Percentiles rank a stretch among this genome's conserved stretches.
These are phyloP conservation scores for Petasospora fabianii DNA, from an alignment of 1,139 yeast species.

Conservation along the genomic window DNA sequence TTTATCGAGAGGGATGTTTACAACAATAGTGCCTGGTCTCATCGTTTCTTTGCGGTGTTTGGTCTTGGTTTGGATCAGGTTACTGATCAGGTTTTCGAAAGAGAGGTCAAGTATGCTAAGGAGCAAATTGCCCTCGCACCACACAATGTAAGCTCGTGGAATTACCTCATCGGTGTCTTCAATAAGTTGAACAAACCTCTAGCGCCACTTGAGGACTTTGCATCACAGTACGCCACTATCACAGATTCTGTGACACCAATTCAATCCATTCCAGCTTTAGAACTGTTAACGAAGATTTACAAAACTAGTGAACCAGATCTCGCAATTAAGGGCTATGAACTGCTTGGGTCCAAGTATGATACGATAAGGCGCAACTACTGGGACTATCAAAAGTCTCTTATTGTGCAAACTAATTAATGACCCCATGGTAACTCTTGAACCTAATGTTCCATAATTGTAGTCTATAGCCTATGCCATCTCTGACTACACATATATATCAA, in stretches of 20 bases:
- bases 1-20: constrained; percentile 62
- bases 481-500: too few relatives aligned
- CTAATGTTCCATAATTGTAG: too few relatives aligned
- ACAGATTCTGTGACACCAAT: constrained; percentile 15
- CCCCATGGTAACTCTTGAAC: too few relatives aligned
- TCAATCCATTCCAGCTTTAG: constrained; percentile 60
- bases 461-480: too few relatives aligned
- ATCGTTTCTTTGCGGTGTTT: constrained; percentile 52
- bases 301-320: constrained; percentile 28
- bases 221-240: constrained; percentile 34
- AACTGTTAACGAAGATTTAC: constrained; percentile 54
- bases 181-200: constrained; percentile 34
- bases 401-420: too few relatives aligned
- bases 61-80: constrained; percentile 22
- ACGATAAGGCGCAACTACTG: constrained; percentile 70
- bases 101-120: constrained; percentile 46
- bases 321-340: constrained; percentile 43
- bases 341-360: constrained; percentile 52
- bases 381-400: constrained; percentile 34
- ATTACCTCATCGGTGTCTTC: constrained; percentile 64
- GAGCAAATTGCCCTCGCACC: constrained; percentile 56
- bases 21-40: constrained; percentile 95
- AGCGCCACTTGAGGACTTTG: constrained; percentile 41
- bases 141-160: constrained; percentile 88
- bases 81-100: constrained; percentile 27